These are phyloP conservation scores for Penicillium macrosclerotiorum DNA, from an alignment of 495 filamentous ascomycete species.

Conservation along the genomic window DNA sequence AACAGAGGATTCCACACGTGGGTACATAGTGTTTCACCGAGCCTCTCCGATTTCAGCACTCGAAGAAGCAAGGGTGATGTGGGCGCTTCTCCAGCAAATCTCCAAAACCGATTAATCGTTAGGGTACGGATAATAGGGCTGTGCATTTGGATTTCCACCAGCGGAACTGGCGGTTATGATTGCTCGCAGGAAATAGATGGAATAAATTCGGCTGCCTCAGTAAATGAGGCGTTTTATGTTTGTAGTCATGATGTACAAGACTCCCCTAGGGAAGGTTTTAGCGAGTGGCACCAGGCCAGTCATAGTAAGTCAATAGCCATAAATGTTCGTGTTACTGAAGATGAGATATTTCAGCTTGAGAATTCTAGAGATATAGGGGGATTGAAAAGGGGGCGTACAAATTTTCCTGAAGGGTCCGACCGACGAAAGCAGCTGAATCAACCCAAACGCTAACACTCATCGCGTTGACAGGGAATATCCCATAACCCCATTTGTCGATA, in stretches of 20 bases:
- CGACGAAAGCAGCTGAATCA: conserved; percentile 50
- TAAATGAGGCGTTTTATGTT: background rate
- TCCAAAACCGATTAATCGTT: background rate
- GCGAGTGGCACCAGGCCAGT: too few relatives aligned
- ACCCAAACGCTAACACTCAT: conserved; percentile 62
- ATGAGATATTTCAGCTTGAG: background rate
- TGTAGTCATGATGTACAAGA: background rate
- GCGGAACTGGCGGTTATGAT: background rate
- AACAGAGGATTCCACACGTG: background rate
- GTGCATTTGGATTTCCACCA: background rate
- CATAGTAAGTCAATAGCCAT: conserved; percentile 4
- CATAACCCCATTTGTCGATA: conserved; percentile 57
- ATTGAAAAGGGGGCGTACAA: conserved; percentile 28
- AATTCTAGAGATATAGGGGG: background rate
- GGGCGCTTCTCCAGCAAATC: too few relatives aligned
- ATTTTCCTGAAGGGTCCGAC: conserved; percentile 40
- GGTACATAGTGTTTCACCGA: conserved; percentile 9
- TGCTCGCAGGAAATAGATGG: background rate
- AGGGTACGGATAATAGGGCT: background rate
- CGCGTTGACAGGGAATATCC: conserved; percentile 49
- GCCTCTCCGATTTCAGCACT: background rate
- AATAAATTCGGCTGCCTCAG: background rate
- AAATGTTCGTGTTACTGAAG: conserved; percentile 15
- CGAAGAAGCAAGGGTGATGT: background rate
- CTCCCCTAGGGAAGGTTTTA: background rate